Evolutionary conservation across 2,329 filamentous ascomycete genomes (phyloP), one percentile per base, ranked within the genome.

Genomic region (Neofusicoccum kwambonambiense): DNA sequence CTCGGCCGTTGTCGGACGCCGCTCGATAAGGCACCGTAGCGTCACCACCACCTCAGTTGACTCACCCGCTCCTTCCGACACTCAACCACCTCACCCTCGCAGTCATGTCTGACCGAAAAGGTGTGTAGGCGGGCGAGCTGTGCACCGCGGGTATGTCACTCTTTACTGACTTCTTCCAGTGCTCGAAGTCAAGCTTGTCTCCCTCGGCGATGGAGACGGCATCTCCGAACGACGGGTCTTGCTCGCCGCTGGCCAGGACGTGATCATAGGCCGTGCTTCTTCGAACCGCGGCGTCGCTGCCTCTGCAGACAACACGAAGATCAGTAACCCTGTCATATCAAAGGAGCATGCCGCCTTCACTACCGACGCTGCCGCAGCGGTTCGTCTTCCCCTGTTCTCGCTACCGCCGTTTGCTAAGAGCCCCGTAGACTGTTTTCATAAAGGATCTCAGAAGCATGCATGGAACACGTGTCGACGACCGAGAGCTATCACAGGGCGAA

Each of bases 301-400:
- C 69, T 72, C 76, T 66, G 42, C 69, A 4, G 75, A 84, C 68
- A 92, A 92, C 74, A 86, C 82, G 15, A 91, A 83, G 82, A 89
- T 91, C 65, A 85, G 91, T 68, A 89, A 86, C 64, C 86, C 89
- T 0, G 89, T 92, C 41, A 89, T 92, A 81, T 91, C 89, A 27
- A 82, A 90, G 50, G 74, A 85, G 11, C 90, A 92, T 76, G 90
- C 89, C 15, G 76, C 84, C 61, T 68, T 81, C 42, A 74, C 70
- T 2, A 69, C 69, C 47, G 69, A 71, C 57, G 54, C 67, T 11
- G 52, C 35, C 62, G 58, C 61, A 39, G 42, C 57, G 69, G 70
- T 34, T 42, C 56, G 63, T 31, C 44, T 19, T 22, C 49, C 47
- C 27, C 27, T 19, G n/a, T 13, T 19, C 27, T 8, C 34, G 35